Percentiles rank a stretch among this genome's conserved stretches.
Conservation (phyloP, 1,284 basidiomycete species). For the Pisolithus thermaeus region DNA sequence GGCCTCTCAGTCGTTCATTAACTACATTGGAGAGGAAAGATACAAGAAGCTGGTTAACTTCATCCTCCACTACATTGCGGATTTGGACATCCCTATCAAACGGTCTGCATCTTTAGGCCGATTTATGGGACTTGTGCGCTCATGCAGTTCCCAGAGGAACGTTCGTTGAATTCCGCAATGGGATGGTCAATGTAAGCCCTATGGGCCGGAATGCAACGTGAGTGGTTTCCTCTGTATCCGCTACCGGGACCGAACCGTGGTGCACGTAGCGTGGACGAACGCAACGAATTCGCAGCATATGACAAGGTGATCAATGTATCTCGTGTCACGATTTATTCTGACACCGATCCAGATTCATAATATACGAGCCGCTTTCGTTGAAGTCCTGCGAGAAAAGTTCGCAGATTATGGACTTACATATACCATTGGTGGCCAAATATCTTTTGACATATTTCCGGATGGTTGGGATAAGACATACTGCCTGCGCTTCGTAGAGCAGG, state of each 20-base stretch:
- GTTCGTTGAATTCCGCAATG: constrained; percentile 94
- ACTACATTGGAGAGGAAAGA: constrained; percentile 85
- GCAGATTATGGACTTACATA: constrained; percentile 83
- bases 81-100: constrained; percentile 93
- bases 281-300: constrained; percentile 73
- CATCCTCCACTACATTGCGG: constrained; percentile 87
- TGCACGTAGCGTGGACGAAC: constrained; percentile 60
- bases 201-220: constrained; percentile 94
- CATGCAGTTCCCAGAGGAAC: constrained; percentile 61
- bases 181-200: constrained; percentile 98
- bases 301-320: constrained; percentile 57
- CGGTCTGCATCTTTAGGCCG: constrained; percentile 47
- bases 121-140: not conserved
- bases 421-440: constrained; percentile 94
- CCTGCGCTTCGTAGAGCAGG: constrained; percentile 74
- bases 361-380: constrained; percentile 73
- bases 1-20: constrained; percentile 84
- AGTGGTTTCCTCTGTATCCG: constrained; percentile 21
- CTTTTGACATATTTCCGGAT: constrained; percentile 90
- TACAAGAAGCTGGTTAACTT: constrained; percentile 95
- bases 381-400: constrained; percentile 71
- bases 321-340: not conserved
- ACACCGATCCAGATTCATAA: constrained; percentile 45
- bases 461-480: constrained; percentile 99
- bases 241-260: not conserved